A percentile compares a stretch with the other conserved stretches of the same genome.
Evolutionary conservation across 73 alveolate species (phyloP).

Genomic region (Effrenium voratum): DNA sequence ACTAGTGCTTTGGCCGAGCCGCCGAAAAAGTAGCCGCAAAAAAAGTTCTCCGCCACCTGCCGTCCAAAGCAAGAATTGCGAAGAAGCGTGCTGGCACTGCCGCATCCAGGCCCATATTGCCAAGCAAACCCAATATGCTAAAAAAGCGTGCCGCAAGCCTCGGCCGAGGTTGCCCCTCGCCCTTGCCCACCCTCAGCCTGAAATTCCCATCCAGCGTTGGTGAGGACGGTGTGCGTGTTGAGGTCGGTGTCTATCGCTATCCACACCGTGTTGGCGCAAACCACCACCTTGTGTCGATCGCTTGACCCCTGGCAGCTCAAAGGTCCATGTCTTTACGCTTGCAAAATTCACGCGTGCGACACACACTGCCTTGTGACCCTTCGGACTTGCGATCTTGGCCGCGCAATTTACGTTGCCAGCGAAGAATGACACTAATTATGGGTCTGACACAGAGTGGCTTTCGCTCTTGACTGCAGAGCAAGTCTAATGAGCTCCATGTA

Average conservation of each 20-base stretch:
- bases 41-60: conserved; percentile 76
- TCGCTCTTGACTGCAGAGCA: too few relatives aligned
- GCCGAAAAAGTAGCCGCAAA: conserved; percentile 74
- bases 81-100: neutral
- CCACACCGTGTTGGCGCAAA: conserved; percentile 65
- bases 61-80: neutral
- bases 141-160: neutral
- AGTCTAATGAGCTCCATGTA: too few relatives aligned
- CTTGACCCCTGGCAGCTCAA: too few relatives aligned
- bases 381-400: too few relatives aligned
- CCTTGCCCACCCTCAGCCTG: neutral
- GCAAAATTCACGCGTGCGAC: too few relatives aligned
- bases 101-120: neutral
- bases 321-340: too few relatives aligned
- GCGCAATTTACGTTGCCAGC: too few relatives aligned
- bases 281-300: conserved; percentile 49
- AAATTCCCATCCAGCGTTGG: conserved; percentile 12
- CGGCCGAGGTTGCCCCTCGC: too few relatives aligned
- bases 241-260: conserved; percentile 82
- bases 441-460: too few relatives aligned
- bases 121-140: neutral
- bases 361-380: too few relatives aligned
- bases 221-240: conserved; percentile 34
- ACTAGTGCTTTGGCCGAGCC: neutral
- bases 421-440: too few relatives aligned